phyloP scores from a whole-genome alignment of 2,329 filamentous ascomycete genomes.

The Geosmithia morbida region DNA sequence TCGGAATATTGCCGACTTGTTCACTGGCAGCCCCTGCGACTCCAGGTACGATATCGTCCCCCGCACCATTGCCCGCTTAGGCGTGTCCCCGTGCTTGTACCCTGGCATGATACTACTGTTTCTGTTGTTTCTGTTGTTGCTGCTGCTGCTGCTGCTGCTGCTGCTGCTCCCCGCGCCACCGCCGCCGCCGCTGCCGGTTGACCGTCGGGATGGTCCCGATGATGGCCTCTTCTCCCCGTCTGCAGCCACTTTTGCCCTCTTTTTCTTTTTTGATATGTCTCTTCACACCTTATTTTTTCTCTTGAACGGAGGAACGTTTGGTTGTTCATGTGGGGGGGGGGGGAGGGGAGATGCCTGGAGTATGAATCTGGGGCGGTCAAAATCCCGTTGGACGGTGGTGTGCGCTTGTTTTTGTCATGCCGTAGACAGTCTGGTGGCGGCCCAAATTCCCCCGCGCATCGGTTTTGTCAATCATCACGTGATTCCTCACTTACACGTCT shows the following conservation, averaged over 20 bases:
- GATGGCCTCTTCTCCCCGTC: background rate
- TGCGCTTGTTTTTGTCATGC: slow-evolving; percentile 5
- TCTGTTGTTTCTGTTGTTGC: background rate
- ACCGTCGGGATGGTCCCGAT: background rate
- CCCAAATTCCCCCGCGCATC: slow-evolving; percentile 2
- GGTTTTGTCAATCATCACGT: background rate
- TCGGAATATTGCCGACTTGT: slow-evolving; percentile 23
- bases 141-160: background rate
- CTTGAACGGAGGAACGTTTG: too few species aligned
- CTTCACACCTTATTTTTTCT: too few species aligned
- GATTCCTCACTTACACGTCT: background rate
- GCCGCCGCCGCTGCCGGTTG: too few species aligned
- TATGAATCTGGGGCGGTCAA: background rate
- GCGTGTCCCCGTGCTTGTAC: slow-evolving; percentile 21
- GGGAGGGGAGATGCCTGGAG: background rate
- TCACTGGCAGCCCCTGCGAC: slow-evolving; percentile 20
- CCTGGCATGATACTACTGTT: slow-evolving; percentile 3
- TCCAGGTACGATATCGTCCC: slow-evolving; percentile 24
- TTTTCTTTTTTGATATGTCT: background rate
- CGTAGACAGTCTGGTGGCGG: background rate
- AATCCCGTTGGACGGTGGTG: slow-evolving; percentile 1
- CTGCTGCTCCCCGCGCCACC: background rate
- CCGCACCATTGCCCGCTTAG: slow-evolving; percentile 22
- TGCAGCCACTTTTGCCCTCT: background rate
- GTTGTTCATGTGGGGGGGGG: too few species aligned